Evolutionary conservation across 805 yeast genomes (phyloP), one percentile per base, ranked within the genome.

Genomic region (Clavispora fructus): DNA sequence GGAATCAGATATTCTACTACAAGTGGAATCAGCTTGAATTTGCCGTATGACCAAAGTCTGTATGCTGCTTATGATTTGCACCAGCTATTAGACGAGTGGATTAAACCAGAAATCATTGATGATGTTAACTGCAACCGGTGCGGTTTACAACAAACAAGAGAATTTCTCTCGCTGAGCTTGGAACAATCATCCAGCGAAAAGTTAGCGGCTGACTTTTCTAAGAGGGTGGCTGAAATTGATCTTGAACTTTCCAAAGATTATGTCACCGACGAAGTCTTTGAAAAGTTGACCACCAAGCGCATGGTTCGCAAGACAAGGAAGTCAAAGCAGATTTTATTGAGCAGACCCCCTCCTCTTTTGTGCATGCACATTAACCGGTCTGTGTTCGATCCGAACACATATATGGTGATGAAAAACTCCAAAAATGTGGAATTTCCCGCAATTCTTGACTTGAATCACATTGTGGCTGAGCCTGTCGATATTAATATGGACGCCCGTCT

Each of bases 71-170:
- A 61, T 41, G 58, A 59, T 11, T 65, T 87, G 45, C 63, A 76
- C 6, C 80, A 76, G 14, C 69, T 87, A 44, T 63, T 87, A 50
- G 69, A 75, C 40, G 79, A 81, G 38, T 87, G 90, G 88, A 79
- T 74, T 6, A 75, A 79, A 46, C 87, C 91, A 35, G 99, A 92
- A 61, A 79, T 86, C 19, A 90, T 92, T 48, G 91, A 88, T 54
- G 96, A 90, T 40, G 99, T 92, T 32, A 92, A 90, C 64, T 92
- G 99, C 70, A 89, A 91, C 59, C 75, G 98, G 57, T 92, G 98
- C 71, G 92, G 95, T 3, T 71, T 92, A 53, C 63, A 64, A 27
- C 82, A 82, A 48, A 83, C 87, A 11, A 67, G 65, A 43, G 74
- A 71, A n/a, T 80, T 75, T 51, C 64, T 84, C 30, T 43, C 55